phyloP scores from a whole-genome alignment of 768 basidiomycete genomes.

The Lentinula boryana region DNA sequence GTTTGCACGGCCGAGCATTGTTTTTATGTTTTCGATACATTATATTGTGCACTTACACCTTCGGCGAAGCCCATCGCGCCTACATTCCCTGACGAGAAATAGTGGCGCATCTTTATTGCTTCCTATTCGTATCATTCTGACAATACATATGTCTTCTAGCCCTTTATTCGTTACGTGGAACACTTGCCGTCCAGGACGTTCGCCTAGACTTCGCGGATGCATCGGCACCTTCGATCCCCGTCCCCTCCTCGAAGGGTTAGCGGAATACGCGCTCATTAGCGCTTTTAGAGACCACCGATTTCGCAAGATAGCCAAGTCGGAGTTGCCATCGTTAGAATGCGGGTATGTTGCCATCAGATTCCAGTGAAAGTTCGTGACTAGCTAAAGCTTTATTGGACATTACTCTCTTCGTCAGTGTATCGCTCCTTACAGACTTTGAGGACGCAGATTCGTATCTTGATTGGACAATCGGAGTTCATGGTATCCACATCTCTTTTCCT shows the following conservation, averaged over 20 bases:
- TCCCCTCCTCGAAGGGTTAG: constrained; percentile 67
- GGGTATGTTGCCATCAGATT: constrained; percentile 44
- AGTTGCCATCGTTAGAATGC: constrained; percentile 82
- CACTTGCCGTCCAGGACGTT: constrained; percentile 54
- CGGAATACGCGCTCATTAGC: constrained; percentile 88
- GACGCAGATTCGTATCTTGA: constrained; percentile 79
- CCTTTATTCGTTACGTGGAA: constrained; percentile 99
- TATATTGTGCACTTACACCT: constrained; percentile 69
- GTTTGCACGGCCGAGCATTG: constrained; percentile 71
- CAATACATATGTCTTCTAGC: constrained; percentile 28
- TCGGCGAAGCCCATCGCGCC: constrained; percentile 49
- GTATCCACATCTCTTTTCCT: constrained; percentile 83
- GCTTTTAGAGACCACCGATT: constrained; percentile 89
- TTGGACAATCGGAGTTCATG: constrained; percentile 91
- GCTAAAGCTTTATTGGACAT: background rate
- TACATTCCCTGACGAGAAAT: constrained; percentile 67
- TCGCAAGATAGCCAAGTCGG: constrained; percentile 66
- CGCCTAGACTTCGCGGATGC: constrained; percentile 77
- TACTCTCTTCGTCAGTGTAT: constrained; percentile 49
- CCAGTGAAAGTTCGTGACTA: background rate
- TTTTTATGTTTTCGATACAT: constrained; percentile 74
- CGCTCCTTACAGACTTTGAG: constrained; percentile 92
- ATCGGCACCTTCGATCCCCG: constrained; percentile 89
- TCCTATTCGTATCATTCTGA: background rate
- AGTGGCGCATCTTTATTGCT: constrained; percentile 41